Evolutionary conservation across 257 asterid species (phyloP).

Genomic region (Ligustrum vulgare): DNA sequence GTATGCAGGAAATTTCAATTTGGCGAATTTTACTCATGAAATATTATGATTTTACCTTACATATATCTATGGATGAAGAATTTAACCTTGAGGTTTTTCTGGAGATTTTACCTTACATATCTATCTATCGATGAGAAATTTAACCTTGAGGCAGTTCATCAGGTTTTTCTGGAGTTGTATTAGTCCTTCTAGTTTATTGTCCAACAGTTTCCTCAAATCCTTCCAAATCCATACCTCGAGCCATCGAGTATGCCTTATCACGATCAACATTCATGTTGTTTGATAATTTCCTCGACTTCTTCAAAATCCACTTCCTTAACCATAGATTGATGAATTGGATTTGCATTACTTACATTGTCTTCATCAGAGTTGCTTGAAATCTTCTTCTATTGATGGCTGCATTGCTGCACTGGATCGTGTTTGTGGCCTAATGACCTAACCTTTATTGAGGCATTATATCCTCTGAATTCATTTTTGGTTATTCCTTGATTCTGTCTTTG

Average conservation of each 20-base stretch:
- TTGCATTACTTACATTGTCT: not conserved
- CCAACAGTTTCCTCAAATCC: conserved; percentile 6
- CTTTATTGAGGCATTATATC: not conserved
- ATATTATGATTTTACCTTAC: too few relatives aligned
- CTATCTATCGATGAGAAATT: not conserved
- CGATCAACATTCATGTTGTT: not conserved
- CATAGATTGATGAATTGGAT: not conserved
- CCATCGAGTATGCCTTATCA: conserved; percentile 18
- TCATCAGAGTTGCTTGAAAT: not conserved
- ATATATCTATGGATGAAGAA: not conserved
- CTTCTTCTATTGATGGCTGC: not conserved
- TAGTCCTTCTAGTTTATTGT: not conserved
- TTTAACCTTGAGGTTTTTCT: not conserved
- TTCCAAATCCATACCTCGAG: conserved; percentile 26
- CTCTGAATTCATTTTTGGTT: not conserved
- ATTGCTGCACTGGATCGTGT: conserved; percentile 3
- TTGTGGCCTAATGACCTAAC: not conserved
- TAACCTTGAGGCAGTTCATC: not conserved
- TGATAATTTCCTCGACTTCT: conserved; percentile 14
- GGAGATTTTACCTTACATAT: too few relatives aligned
- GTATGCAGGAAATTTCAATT: too few relatives aligned
- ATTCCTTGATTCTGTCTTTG: conserved; percentile 3
- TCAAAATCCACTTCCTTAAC: conserved; percentile 11
- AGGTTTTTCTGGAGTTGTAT: not conserved
- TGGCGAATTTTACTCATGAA: too few relatives aligned